These are phyloP conservation scores for Parachaetomium inaequale DNA, from an alignment of 495 filamentous ascomycete genomes.

Conservation along the genomic window DNA sequence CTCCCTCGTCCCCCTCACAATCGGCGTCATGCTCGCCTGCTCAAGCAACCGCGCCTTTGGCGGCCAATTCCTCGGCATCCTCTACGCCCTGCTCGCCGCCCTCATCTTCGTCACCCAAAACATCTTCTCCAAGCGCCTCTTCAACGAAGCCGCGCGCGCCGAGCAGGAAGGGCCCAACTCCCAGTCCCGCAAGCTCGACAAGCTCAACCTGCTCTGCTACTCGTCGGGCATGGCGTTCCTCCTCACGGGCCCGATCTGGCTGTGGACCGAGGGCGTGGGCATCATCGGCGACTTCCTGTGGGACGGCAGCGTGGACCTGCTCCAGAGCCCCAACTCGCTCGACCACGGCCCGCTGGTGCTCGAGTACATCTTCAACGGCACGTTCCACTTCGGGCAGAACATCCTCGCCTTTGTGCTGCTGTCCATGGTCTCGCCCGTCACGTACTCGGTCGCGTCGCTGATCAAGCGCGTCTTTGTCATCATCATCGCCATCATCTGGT, in stretches of 20 bases:
- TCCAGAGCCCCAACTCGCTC: constrained; percentile 59
- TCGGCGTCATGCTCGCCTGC: constrained; percentile 93
- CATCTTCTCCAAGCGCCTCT: constrained; percentile 98
- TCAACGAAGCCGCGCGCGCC: constrained; percentile 84
- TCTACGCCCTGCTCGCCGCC: constrained; percentile 80
- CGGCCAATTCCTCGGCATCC: constrained; percentile 81
- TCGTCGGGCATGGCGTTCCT: constrained; percentile 89
- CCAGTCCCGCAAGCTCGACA: constrained; percentile 77
- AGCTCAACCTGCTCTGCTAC: constrained; percentile 94
- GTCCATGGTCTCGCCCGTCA: constrained; percentile 89
- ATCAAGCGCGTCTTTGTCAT: constrained; percentile 98
- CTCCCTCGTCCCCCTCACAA: constrained; percentile 84
- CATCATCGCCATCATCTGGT: constrained; percentile 92
- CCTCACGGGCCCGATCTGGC: constrained; percentile 89
- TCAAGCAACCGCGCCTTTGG: constrained; percentile 70
- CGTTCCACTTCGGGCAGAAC: constrained; percentile 95
- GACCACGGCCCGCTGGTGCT: constrained; percentile 74
- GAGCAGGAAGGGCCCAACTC: constrained; percentile 61
- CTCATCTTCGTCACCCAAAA: constrained; percentile 98
- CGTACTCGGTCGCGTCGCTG: constrained; percentile 90
- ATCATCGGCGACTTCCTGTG: constrained; percentile 71
- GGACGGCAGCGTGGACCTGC: constrained; percentile 60
- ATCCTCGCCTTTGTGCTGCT: constrained; percentile 90
- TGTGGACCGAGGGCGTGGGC: constrained; percentile 79
- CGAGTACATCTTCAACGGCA: constrained; percentile 95